Conservation (phyloP, 2,329 filamentous ascomycete species). For the Fusarium oxysporum region DNA sequence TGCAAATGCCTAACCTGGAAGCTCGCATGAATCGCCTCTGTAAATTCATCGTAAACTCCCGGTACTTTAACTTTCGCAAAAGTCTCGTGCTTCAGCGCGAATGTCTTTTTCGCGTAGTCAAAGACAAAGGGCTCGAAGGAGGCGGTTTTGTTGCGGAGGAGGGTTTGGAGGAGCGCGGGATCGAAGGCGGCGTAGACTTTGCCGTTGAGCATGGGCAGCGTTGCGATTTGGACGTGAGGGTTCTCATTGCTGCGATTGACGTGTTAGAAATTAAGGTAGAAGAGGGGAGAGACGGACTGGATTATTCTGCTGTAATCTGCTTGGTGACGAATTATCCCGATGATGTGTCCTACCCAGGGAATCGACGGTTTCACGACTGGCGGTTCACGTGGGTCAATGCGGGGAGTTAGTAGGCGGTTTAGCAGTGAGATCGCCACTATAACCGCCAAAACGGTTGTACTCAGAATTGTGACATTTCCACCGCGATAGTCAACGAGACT, state of each 20-base stretch:
- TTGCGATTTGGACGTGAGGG: conserved; percentile 51
- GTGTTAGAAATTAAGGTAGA: not conserved
- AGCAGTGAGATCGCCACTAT: conserved; percentile 25
- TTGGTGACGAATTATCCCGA: conserved; percentile 55
- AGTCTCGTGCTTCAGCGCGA: conserved; percentile 50
- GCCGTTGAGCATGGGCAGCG: conserved; percentile 57
- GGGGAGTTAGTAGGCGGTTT: conserved; percentile 31
- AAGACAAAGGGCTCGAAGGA: conserved; percentile 57
- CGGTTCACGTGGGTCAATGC: conserved; percentile 54
- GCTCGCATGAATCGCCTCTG: conserved; percentile 49
- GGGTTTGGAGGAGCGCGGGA: conserved; percentile 52
- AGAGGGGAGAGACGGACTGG: conserved; percentile 47
- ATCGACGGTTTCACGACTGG: conserved; percentile 54
- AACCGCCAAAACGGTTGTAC: conserved; percentile 18
- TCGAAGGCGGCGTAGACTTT: conserved; percentile 60
- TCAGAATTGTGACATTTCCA: conserved; percentile 50
- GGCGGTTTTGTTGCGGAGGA: conserved; percentile 55
- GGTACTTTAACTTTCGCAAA: conserved; percentile 40
- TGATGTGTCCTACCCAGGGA: conserved; percentile 59
- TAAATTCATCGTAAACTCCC: conserved; percentile 42
- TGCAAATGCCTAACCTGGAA: conserved; percentile 51
- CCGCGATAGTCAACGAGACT: conserved; percentile 8
- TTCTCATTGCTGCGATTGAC: conserved; percentile 38
- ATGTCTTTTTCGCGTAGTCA: conserved; percentile 52
- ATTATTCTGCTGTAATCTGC: conserved; percentile 53